Evolutionary conservation across 2,329 filamentous ascomycete species (phyloP), one percentile per base, ranked within the genome.

Genomic region (Dendryphion nanum): DNA sequence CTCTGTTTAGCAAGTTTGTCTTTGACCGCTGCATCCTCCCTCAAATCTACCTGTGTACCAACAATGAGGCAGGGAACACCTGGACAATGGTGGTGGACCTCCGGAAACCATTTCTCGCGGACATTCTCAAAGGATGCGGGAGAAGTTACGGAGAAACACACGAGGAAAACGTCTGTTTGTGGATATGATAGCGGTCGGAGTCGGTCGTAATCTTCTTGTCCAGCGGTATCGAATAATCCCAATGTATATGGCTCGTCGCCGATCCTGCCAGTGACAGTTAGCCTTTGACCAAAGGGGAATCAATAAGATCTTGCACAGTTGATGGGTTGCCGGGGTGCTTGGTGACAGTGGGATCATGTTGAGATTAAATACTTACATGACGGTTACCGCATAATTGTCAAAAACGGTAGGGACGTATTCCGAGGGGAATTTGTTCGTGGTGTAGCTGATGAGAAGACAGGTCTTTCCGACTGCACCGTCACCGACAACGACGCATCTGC

Each of bases 381-480:
- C 93, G 53, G 93, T 98, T 67, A 98, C 93, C 41, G 93, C 93
- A 79, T 98, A 98, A 74, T 98, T 98, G 72, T 98, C 93, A 71
- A 98, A 98, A 50, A 98, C 93, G 19, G 93, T 98, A 36, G 93
- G 93, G 42, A 98, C 93, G 70, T 98, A 98, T 90, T 98, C 93
- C 61, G 90, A 96, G 23, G 93, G 93, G 70, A 98, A 98, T 64
- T 97, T 97, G 79, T 98, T 98, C 50, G 93, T 98, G 51, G 93
- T 98, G 74, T 98, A 98, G 68, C 89, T 95, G 75, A 98, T 98
- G 66, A 98, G 82, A 51, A 98, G 82, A 74, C 93, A 98, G 53
- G 93, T 98, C 79, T 98, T 98, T 70, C 93, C 93, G 57, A 98
- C 93, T 53, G 93, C 93, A 90, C 93, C 93, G 72, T 98, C 93